These are phyloP conservation scores for Kodamaea hsintzibuensis DNA, from an alignment of 805 yeast species.

Conservation along the genomic window DNA sequence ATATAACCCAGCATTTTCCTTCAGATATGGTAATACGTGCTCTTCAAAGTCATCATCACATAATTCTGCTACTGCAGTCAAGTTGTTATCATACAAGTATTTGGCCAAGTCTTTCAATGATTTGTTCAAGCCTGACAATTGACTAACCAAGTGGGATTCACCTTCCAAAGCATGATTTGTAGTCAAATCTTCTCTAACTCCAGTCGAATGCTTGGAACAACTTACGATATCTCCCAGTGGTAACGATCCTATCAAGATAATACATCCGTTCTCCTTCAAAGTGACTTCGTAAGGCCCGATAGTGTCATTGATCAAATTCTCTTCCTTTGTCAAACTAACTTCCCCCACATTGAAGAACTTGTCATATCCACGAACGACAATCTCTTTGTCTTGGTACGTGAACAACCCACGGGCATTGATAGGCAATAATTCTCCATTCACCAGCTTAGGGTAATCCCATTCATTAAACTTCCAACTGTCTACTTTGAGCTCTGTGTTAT, in stretches of 20 bases:
- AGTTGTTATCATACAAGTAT: slow-evolving; percentile 47
- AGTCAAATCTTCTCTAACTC: slow-evolving; percentile 51
- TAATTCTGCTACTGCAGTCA: slow-evolving; percentile 88
- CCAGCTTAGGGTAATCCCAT: slow-evolving; percentile 71
- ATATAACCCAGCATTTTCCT: slow-evolving; percentile 75
- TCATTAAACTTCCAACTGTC: slow-evolving; percentile 81
- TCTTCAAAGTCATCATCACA: slow-evolving; percentile 95
- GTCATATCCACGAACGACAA: slow-evolving; percentile 87
- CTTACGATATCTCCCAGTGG: slow-evolving; percentile 74
- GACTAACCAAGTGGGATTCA: slow-evolving; percentile 53
- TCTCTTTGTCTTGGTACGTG: slow-evolving; percentile 43
- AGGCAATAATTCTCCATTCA: slow-evolving; percentile 53
- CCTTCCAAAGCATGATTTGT: slow-evolving; percentile 80
- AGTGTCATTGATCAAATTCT: slow-evolving; percentile 31
- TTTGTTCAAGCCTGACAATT: slow-evolving; percentile 45
- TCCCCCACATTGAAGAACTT: slow-evolving; percentile 89
- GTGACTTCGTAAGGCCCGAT: slow-evolving; percentile 80
- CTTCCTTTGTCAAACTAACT: slow-evolving; percentile 50
- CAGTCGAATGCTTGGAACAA: slow-evolving; percentile 90
- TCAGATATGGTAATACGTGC: slow-evolving; percentile 77
- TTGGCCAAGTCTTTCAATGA: slow-evolving; percentile 54
- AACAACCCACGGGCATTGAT: slow-evolving; percentile 84
- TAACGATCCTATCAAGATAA: slow-evolving; percentile 77
- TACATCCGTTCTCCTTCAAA: slow-evolving; percentile 92
- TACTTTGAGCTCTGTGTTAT: slow-evolving; percentile 13